A percentile compares a stretch with the other conserved stretches of the same genome.
Conservation (phyloP, 139 green algal species). For the Closterium sp. region DNA sequence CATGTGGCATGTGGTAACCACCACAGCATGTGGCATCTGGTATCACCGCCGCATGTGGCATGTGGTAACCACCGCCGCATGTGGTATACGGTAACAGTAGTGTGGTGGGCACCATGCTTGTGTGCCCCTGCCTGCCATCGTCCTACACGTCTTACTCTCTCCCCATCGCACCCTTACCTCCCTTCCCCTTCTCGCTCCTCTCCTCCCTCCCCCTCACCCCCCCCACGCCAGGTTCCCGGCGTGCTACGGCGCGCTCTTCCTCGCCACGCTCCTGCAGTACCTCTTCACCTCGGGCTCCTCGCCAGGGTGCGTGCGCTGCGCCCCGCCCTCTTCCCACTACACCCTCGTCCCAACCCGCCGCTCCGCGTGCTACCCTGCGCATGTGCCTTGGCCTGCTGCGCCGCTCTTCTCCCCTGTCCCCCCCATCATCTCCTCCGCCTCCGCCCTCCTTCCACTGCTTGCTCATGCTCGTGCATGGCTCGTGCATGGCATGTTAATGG, state of each 20-base stretch:
- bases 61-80: no score
- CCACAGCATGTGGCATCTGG: no score
- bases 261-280: conserved; percentile 19
- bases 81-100: neutral
- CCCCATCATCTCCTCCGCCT: no score
- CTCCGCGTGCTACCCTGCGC: neutral
- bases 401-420: neutral
- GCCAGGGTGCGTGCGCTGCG: neutral
- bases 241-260: conserved; percentile 2
- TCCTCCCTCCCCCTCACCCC: neutral
- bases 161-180: neutral
- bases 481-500: neutral
- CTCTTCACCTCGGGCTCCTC: conserved; percentile 22
- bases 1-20: neutral
- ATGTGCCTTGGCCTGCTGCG: neutral
- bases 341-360: no score
- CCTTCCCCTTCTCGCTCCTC: neutral
- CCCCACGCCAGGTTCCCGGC: no score
- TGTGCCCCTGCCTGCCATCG: neutral
- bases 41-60: neutral
- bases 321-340: neutral
- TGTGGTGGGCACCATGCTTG: neutral
- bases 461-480: no score
- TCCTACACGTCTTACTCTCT: neutral
- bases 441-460: no score